Evolutionary conservation across 495 filamentous ascomycete genomes (phyloP), one percentile per base, ranked within the genome.

Genomic region (Aspergillus cristatus): DNA sequence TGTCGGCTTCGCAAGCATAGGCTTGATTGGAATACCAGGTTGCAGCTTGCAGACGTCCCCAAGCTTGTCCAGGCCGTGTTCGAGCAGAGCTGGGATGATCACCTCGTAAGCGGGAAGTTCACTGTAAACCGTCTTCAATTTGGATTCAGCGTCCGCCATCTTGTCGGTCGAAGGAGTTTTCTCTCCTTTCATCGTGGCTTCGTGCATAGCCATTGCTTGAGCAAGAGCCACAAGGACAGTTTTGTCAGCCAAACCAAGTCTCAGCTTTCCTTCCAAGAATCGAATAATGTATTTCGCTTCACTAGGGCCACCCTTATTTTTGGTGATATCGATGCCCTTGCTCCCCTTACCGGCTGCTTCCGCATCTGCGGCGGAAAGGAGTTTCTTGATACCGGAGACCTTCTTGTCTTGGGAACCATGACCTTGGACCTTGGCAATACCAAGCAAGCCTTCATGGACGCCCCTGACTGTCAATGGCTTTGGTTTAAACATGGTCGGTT

Each of bases 1-100:
- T 0, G 93, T 98, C 1, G 91, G 93, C 48, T 96, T 97, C 5
- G 91, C 91, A 65, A 98, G 76, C 91, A 98, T 98, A 48, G 91
- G 91, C 60, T 97, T 98, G 25, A 98, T 74, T 14, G 91, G 91
- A 15, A 98, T 82, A 41, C 91, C 91, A 2, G 93, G 88, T 38
- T 88, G 83, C 17, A 98, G 74, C 55, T 91, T 94, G 79, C 91
- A 98, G 29, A 82, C 74, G 6, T 94, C 77, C 24, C 74, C 72
- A 8, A 98, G 58, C 25, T 84, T 76, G 65, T 78, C 76, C 35
- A 98, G 84, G 17, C 93, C 93, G 48, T 89, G 72, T 38, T 94
- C 63, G 14, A 94, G 65, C 70, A 96, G 84, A 8, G 79, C 79
- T 1, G 90, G 91, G 45, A 98, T 79, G 45, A 98, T 90, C 18